These are phyloP conservation scores for Apiospora sp. DNA, from an alignment of 2,329 filamentous ascomycete genomes.

Conservation along the genomic window DNA sequence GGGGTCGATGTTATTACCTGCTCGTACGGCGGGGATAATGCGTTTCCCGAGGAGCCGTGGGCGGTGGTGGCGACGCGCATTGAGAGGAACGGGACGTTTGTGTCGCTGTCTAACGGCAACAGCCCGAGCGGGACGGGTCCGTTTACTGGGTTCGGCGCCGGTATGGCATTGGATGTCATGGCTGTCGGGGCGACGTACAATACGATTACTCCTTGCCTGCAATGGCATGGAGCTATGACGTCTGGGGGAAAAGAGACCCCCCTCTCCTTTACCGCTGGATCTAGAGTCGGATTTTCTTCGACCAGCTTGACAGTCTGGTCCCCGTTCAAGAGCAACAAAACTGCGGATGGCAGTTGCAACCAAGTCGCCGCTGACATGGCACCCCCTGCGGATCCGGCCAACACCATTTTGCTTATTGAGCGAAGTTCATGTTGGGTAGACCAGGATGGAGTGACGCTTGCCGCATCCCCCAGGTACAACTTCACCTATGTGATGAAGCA, in stretches of 20 bases:
- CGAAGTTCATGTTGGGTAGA: slow-evolving; percentile 5
- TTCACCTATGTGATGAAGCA: slow-evolving; percentile 11
- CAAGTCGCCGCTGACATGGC: neutral
- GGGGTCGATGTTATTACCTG: slow-evolving; percentile 18
- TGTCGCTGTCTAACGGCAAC: neutral
- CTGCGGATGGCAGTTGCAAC: neutral
- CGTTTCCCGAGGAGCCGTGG: slow-evolving; percentile 21
- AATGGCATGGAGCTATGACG: neutral
- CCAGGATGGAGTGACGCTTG: neutral
- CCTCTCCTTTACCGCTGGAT: neutral
- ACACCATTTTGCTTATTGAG: neutral
- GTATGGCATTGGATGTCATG: neutral
- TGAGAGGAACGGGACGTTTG: neutral
- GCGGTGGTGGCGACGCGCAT: slow-evolving; percentile 8
- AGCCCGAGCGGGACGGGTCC: slow-evolving; percentile 9
- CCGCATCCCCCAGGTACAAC: neutral
- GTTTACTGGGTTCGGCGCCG: neutral
- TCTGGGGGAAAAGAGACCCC: neutral
- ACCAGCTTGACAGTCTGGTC: slow-evolving; percentile 3
- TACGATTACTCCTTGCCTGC: neutral
- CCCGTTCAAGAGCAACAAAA: slow-evolving; percentile 2
- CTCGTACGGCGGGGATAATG: neutral
- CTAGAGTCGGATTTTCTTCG: neutral
- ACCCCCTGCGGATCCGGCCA: slow-evolving; percentile 7
- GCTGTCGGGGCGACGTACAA: slow-evolving; percentile 8